Percentiles rank a stretch among this genome's conserved stretches.
These are phyloP conservation scores for Musa balbisiana DNA, from an alignment of 202 grass and related monocot species.

Conservation along the genomic window DNA sequence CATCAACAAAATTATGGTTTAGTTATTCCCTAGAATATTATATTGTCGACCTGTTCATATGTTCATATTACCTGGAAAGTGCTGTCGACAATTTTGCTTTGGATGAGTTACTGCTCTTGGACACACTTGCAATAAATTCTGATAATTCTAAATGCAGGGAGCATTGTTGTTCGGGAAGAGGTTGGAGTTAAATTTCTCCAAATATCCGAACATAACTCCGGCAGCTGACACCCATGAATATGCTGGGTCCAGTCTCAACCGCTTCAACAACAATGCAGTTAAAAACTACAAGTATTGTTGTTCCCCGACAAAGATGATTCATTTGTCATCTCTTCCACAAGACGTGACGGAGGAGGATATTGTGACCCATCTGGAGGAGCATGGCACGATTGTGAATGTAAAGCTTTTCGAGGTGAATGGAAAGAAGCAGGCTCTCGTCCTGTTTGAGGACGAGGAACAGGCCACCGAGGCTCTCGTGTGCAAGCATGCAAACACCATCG, in stretches of 20 bases:
- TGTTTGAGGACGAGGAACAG: constrained; percentile 61
- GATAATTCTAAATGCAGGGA: constrained; percentile 32
- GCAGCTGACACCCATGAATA: constrained; percentile 54
- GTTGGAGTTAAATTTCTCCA: constrained; percentile 66
- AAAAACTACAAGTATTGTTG: constrained; percentile 77
- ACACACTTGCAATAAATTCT: background rate
- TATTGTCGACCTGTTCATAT: no score
- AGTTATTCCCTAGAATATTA: no score
- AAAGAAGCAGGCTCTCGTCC: constrained; percentile 59
- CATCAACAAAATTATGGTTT: no score
- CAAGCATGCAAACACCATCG: constrained; percentile 58
- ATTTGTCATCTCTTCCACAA: constrained; percentile 56
- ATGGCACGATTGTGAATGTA: constrained; percentile 40
- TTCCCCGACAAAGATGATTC: constrained; percentile 64
- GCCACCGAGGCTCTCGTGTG: constrained; percentile 48
- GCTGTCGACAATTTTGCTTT: no score
- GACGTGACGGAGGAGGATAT: constrained; percentile 53
- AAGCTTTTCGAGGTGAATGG: constrained; percentile 61
- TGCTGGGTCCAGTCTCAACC: constrained; percentile 54
- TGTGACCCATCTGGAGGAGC: constrained; percentile 43
- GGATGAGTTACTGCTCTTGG: no score
- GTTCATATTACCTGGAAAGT: no score
- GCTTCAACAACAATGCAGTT: constrained; percentile 52
- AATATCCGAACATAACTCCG: constrained; percentile 45
- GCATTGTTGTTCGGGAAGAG: constrained; percentile 61